phyloP scores from a whole-genome alignment of 805 yeast genomes.

The Kluyveromyces siamensis region DNA sequence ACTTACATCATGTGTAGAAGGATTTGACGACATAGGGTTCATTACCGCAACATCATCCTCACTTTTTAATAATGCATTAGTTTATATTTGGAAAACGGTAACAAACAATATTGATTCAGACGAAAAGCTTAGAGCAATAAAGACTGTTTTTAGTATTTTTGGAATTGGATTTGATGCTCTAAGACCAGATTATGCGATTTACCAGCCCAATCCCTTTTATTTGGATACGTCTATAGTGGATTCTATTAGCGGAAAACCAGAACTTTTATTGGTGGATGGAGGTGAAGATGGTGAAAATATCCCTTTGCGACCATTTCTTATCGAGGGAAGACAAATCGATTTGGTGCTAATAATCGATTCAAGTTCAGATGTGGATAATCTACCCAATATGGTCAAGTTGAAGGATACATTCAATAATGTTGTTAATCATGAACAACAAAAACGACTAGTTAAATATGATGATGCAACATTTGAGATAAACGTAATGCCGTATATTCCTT shows the following conservation, averaged over 20 bases:
- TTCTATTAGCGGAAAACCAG: slow-evolving; percentile 23
- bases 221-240: slow-evolving; percentile 16
- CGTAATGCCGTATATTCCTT: slow-evolving; percentile 7
- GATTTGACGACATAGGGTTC: slow-evolving; percentile 52
- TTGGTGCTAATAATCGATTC: slow-evolving; percentile 54
- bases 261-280: slow-evolving; percentile 57
- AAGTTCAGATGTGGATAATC: slow-evolving; percentile 44
- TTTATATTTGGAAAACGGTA: slow-evolving; percentile 37
- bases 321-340: slow-evolving; percentile 53
- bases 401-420: slow-evolving; percentile 36
- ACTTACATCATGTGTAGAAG: slow-evolving; percentile 37
- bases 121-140: slow-evolving; percentile 29
- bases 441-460: slow-evolving; percentile 13
- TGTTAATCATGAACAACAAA: slow-evolving; percentile 25
- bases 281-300: slow-evolving; percentile 72
- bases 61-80: slow-evolving; percentile 45
- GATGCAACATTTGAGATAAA: neutral
- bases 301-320: slow-evolving; percentile 58
- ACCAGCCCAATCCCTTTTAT: slow-evolving; percentile 56
- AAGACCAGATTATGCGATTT: slow-evolving; percentile 48
- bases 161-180: slow-evolving; percentile 8
- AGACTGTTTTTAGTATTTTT: slow-evolving; percentile 23
- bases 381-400: slow-evolving; percentile 52
- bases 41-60: slow-evolving; percentile 59
- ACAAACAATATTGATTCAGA: slow-evolving; percentile 20